Evolutionary conservation across 768 basidiomycete genomes (phyloP).

Genomic region (Trametes cingulata): DNA sequence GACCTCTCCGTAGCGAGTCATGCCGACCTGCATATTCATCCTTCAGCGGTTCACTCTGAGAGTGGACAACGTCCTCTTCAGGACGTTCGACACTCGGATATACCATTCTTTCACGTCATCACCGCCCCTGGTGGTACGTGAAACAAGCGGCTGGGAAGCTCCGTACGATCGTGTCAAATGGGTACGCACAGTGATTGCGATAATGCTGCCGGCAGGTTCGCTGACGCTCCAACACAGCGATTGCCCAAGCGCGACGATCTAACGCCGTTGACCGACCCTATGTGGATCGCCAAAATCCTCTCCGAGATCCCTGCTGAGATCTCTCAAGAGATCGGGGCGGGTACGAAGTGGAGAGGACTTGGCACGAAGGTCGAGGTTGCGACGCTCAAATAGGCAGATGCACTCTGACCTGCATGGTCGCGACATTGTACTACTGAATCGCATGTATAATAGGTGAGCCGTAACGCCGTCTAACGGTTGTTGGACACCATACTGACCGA

Average conservation of each 20-base stretch:
- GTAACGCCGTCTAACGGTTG: too few species aligned
- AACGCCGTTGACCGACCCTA: constrained; percentile 84
- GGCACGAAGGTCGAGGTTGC: constrained; percentile 63
- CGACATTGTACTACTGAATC: too few species aligned
- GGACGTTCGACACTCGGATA: constrained; percentile 84
- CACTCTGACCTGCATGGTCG: too few species aligned
- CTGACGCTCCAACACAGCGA: constrained; percentile 41
- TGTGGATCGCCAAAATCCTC: constrained; percentile 75
- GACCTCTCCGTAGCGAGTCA: constrained; percentile 70
- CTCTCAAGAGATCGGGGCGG: constrained; percentile 62
- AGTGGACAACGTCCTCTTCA: constrained; percentile 93
- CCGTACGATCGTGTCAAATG: constrained; percentile 78
- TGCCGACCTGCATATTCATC: constrained; percentile 93
- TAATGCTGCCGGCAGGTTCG: not conserved
- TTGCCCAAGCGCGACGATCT: constrained; percentile 78
- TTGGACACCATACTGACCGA: too few species aligned
- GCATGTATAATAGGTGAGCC: not conserved
- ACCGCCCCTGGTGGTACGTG: constrained; percentile 69
- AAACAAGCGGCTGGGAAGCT: constrained; percentile 89
- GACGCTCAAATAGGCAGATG: constrained; percentile 27
- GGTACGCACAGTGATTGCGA: constrained; percentile 43
- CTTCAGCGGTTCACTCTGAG: constrained; percentile 89
- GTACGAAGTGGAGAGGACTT: constrained; percentile 85
- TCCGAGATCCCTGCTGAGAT: constrained; percentile 58
- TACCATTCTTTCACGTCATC: constrained; percentile 78